phyloP scores from a whole-genome alignment of 176 grass and related monocot species.

The Eragrostis curvula region DNA sequence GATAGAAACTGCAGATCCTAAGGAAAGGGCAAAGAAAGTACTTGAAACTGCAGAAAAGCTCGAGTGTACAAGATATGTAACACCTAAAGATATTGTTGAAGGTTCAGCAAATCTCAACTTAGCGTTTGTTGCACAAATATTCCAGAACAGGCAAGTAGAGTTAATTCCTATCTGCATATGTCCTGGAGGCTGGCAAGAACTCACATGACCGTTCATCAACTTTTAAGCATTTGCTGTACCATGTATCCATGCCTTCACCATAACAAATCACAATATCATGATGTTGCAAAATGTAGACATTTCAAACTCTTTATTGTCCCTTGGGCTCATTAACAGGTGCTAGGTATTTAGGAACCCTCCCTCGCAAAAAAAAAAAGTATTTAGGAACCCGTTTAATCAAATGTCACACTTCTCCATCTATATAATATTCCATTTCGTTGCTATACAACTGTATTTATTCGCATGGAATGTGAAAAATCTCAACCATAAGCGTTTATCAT shows the following conservation, averaged over 20 bases:
- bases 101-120: slow-evolving; percentile 98
- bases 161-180: neutral
- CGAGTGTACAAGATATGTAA: slow-evolving; percentile 89
- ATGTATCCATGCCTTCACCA: neutral
- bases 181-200: neutral
- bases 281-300: slow-evolving; percentile 9
- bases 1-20: slow-evolving; percentile 81
- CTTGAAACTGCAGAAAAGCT: slow-evolving; percentile 94
- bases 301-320: neutral
- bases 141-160: slow-evolving; percentile 78
- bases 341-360: neutral
- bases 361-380: too few relatives aligned
- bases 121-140: slow-evolving; percentile 98
- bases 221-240: neutral
- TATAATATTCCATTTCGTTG: neutral
- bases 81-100: slow-evolving; percentile 90
- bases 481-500: too few relatives aligned
- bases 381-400: neutral
- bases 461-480: neutral
- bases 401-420: neutral
- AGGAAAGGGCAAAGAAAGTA: slow-evolving; percentile 90
- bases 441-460: neutral
- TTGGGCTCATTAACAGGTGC: neutral
- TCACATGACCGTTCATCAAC: neutral
- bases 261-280: neutral